A percentile compares a stretch with the other conserved stretches of the same genome.
These are phyloP conservation scores for Paramyrothecium roridum DNA, from an alignment of 2,329 filamentous ascomycete genomes.

Conservation along the genomic window DNA sequence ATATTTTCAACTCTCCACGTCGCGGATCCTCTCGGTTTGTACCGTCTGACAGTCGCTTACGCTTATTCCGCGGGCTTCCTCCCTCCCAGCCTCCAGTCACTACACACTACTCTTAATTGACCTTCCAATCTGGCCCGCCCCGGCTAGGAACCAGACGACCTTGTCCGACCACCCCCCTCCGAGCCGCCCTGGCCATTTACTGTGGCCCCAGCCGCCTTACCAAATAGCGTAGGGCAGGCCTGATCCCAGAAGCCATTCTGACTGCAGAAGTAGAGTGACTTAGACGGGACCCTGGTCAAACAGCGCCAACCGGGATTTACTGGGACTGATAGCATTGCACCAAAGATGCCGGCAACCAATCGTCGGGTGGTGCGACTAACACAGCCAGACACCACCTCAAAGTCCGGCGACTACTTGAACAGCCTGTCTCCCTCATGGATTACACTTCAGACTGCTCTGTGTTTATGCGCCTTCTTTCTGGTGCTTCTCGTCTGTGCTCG, in stretches of 20 bases:
- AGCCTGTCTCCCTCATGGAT: conserved; percentile 23
- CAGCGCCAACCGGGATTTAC: conserved; percentile 26
- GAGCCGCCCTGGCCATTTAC: neutral
- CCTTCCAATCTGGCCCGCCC: neutral
- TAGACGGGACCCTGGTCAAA: conserved; percentile 24
- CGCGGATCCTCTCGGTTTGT: neutral
- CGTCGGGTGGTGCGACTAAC: conserved; percentile 22
- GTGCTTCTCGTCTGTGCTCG: conserved; percentile 27
- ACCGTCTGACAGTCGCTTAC: neutral
- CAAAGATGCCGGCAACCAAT: conserved; percentile 27
- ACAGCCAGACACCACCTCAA: conserved; percentile 19
- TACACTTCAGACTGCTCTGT: conserved; percentile 22
- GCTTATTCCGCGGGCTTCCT: neutral
- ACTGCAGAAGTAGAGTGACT: conserved; percentile 30
- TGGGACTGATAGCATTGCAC: conserved; percentile 16
- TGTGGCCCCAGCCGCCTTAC: conserved; percentile 19
- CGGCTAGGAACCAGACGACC: neutral
- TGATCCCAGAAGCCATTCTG: conserved; percentile 27
- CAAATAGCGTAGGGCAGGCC: conserved; percentile 23
- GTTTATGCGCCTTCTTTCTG: conserved; percentile 30
- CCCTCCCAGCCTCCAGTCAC: neutral
- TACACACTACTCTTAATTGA: neutral
- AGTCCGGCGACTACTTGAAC: conserved; percentile 25
- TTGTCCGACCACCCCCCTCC: neutral
- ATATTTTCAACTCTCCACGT: neutral